These are phyloP conservation scores for Penicillium sp. DNA, from an alignment of 2,329 filamentous ascomycete species.

Conservation along the genomic window DNA sequence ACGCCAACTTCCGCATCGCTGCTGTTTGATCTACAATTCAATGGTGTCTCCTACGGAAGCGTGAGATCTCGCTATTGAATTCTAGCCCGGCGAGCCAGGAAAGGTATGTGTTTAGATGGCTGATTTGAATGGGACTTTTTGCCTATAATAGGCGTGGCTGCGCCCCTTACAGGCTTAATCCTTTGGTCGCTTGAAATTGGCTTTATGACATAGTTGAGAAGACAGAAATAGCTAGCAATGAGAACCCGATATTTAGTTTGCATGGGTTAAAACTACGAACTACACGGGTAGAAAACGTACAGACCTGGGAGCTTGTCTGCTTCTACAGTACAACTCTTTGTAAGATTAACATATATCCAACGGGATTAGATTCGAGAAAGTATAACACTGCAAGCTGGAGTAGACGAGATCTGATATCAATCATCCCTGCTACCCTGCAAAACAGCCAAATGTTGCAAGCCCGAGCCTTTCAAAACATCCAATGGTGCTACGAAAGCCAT, in stretches of 20 bases:
- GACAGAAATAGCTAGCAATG: neutral
- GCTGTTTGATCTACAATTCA: conserved; percentile 25
- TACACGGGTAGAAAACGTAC: no score
- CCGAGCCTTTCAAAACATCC: conserved; percentile 22
- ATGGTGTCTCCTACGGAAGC: conserved; percentile 24
- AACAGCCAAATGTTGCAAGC: conserved; percentile 10
- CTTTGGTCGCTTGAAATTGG: neutral
- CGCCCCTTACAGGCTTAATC: neutral
- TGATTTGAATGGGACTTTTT: neutral
- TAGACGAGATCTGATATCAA: neutral
- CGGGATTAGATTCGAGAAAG: no score
- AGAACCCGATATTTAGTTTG: neutral
- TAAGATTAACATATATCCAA: neutral
- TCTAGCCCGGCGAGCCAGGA: no score
- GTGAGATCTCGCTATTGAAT: conserved; percentile 21
- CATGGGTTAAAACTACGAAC: no score
- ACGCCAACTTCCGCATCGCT: conserved; percentile 24
- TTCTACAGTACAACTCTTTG: no score
- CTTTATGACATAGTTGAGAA: neutral
- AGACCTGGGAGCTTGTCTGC: no score
- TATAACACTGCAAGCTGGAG: neutral
- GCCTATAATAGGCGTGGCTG: neutral
- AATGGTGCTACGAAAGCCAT: conserved; percentile 57
- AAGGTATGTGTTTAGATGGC: neutral
- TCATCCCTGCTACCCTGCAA: neutral